Conservation (phyloP, 768 basidiomycete genomes). For the Lactifluus hygrophoroides region DNA sequence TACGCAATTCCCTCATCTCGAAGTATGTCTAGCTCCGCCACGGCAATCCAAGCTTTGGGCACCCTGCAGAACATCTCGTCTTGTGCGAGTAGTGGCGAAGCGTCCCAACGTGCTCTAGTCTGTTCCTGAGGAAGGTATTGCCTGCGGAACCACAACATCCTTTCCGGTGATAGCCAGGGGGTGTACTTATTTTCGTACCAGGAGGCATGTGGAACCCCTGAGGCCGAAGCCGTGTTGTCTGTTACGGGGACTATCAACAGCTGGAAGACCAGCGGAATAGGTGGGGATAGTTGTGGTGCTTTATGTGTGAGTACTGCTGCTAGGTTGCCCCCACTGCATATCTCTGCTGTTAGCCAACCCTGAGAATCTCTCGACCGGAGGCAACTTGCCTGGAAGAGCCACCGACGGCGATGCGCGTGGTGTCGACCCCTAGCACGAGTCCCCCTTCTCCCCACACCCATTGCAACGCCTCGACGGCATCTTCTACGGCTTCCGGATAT, state of each 20-base stretch:
- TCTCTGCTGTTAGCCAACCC: not conserved
- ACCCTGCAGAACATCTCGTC: constrained; percentile 40
- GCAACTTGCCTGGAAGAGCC: constrained; percentile 55
- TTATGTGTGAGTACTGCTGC: constrained; percentile 59
- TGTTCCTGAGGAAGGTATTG: constrained; percentile 58
- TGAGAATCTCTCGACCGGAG: not conserved
- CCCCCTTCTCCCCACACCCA: constrained; percentile 50
- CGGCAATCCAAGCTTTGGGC: constrained; percentile 54
- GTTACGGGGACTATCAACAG: constrained; percentile 64
- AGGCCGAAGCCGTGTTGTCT: constrained; percentile 54
- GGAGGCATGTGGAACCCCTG: constrained; percentile 31
- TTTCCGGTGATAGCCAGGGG: constrained; percentile 48
- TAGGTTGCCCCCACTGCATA: constrained; percentile 56
- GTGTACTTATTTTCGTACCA: constrained; percentile 53
- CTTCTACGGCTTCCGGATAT: constrained; percentile 65
- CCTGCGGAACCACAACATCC: constrained; percentile 68
- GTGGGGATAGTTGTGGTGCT: constrained; percentile 39
- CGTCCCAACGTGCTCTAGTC: constrained; percentile 58
- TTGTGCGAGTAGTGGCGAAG: constrained; percentile 64
- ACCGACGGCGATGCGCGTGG: constrained; percentile 53
- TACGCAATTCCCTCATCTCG: constrained; percentile 59
- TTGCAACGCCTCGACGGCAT: constrained; percentile 55
- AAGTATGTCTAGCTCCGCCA: constrained; percentile 59
- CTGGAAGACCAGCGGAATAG: constrained; percentile 50
- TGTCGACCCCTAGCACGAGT: constrained; percentile 39